Base-by-base conservation (phyloP, 805 yeast genomes). In the Metschnikowia borealis region DNA sequence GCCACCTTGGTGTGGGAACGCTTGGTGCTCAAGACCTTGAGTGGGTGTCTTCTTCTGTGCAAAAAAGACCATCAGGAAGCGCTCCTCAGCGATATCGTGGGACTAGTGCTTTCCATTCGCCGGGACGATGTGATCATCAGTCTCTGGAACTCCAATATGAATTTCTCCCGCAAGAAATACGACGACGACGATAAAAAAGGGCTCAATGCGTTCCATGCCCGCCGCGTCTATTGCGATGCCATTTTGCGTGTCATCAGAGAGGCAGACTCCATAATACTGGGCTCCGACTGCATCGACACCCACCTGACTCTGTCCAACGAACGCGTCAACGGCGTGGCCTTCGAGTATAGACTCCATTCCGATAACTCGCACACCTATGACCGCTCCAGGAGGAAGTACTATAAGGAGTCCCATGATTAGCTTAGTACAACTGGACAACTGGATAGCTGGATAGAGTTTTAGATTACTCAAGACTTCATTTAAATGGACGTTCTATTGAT, bases 91-190 rank as follows among this genome's bases (percentile, higher is more conserved):
- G 84, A 80, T 61, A 77, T 84, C 18, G 73, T 78, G 48, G 89
- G 89, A 8, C 61, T 83, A 33, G 85, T 80, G 17, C 69, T 83
- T 48, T 77, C 84, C 60, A 77, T 80, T 14, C 73, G 87, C 44
- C 73, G 75, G 34, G 84, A 81, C 53, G 86, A 81, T 53, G 83
- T 80, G 56, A 76, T 81, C 35, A 69, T 84, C 48, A 70, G 80
- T 50, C 71, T 84, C 44, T 84, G 89, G 89, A 83, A 82, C 65
- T 73, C 78, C 18, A 78, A 79, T 58, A 59, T 71, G 38, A 70
- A 70, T 46, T 69, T 70, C 49, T 43, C 38, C 45, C 62, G 59
- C 46, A 59, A 58, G 44, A 61, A 54, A 35, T 59, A 51, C 4
- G 67, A 60, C 26, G 61, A 61, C 43, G 63, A 57, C 52, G 57